Percentiles rank a stretch among this genome's conserved stretches.
These are phyloP conservation scores for Aspergillus quadricinctus DNA, from an alignment of 2,329 filamentous ascomycete genomes.

Conservation along the genomic window DNA sequence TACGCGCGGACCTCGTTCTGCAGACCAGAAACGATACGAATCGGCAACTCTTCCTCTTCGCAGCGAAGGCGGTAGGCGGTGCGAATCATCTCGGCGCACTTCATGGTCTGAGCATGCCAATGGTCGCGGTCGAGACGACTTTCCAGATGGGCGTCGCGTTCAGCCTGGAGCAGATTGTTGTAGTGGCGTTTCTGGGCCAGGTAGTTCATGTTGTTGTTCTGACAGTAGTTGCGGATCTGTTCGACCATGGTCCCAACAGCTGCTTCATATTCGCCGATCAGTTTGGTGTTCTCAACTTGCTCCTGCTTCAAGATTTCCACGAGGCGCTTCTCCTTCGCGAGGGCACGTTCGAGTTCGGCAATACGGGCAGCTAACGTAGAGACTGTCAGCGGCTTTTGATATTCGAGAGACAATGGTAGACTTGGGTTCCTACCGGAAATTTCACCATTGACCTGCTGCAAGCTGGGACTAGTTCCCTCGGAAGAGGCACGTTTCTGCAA, in stretches of 20 bases:
- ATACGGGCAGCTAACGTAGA: slow-evolving; percentile 40
- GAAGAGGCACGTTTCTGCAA: slow-evolving; percentile 40
- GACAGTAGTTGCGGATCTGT: slow-evolving; percentile 48
- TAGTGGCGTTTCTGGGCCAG: slow-evolving; percentile 46
- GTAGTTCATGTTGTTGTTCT: slow-evolving; percentile 46
- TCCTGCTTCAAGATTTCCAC: slow-evolving; percentile 43
- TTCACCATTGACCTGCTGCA: slow-evolving; percentile 44
- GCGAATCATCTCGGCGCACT: slow-evolving; percentile 47
- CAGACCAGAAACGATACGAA: slow-evolving; percentile 42
- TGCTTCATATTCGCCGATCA: slow-evolving; percentile 47
- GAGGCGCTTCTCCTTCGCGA: slow-evolving; percentile 42
- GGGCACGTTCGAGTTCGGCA: slow-evolving; percentile 45
- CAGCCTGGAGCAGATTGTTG: slow-evolving; percentile 47
- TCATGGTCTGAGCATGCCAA: slow-evolving; percentile 46
- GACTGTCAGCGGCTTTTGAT: background rate
- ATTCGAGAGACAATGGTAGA: background rate
- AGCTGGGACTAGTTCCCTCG: slow-evolving; percentile 35
- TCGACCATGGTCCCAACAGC: slow-evolving; percentile 46
- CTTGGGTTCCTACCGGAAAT: slow-evolving; percentile 32
- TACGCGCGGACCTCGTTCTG: slow-evolving; percentile 48
- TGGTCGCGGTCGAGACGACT: slow-evolving; percentile 48
- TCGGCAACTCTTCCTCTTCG: slow-evolving; percentile 44
- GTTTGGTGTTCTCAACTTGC: slow-evolving; percentile 44
- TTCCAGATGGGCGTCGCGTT: slow-evolving; percentile 47
- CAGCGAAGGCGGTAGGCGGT: slow-evolving; percentile 45